phyloP scores from a whole-genome alignment of 257 asterid species.

The Orobanche coerulescens region DNA sequence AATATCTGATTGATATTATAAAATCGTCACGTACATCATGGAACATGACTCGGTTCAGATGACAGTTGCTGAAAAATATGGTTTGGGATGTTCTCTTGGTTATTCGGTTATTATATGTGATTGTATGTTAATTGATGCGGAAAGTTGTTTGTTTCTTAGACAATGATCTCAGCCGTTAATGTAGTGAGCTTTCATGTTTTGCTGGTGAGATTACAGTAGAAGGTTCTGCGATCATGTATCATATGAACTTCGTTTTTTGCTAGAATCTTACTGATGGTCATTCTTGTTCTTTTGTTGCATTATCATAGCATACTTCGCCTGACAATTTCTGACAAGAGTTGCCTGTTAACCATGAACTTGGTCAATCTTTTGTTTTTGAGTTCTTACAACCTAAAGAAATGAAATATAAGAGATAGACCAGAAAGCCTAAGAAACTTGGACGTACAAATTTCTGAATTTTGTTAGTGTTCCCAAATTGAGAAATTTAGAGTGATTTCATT shows the following conservation, averaged over 20 bases:
- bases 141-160: neutral
- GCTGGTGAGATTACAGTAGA: neutral
- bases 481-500: neutral
- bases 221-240: neutral
- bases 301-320: neutral
- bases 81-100: neutral
- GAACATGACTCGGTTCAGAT: too few species aligned
- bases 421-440: neutral
- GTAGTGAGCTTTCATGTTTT: neutral
- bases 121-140: conserved; percentile 4
- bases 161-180: conserved; percentile 11
- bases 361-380: neutral
- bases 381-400: neutral
- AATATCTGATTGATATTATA: too few species aligned
- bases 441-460: neutral
- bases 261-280: neutral
- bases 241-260: neutral
- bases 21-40: too few species aligned
- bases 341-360: neutral
- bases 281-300: conserved; percentile 11
- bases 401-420: neutral
- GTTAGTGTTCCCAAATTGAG: neutral
- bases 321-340: neutral
- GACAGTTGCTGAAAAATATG: neutral
- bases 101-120: neutral